Conservation (phyloP, 306 rosid genomes). For the Sphenostylis stenocarpa region DNA sequence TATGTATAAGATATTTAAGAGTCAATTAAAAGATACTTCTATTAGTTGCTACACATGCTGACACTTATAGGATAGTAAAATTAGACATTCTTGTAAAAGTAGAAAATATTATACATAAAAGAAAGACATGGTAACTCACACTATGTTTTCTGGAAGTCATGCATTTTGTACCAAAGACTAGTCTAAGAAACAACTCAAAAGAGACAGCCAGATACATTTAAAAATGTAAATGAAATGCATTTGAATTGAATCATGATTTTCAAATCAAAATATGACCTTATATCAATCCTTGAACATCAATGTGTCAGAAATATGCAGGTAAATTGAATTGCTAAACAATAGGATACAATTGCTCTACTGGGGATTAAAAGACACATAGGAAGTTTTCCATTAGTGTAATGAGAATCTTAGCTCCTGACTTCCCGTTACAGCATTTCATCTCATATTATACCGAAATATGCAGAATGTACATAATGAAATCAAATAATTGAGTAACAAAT, state of each 20-base stretch:
- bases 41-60: background rate
- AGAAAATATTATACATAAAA: background rate
- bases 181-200: background rate
- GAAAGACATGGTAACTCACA: too few relatives aligned
- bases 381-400: background rate
- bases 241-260: background rate
- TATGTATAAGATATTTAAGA: background rate
- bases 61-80: background rate
- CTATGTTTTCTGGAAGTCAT: background rate
- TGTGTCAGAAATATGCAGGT: background rate
- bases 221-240: background rate
- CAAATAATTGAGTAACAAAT: slow-evolving; percentile 6
- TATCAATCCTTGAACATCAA: background rate
- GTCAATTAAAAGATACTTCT: background rate
- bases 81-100: background rate
- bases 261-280: background rate
- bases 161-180: background rate
- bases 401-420: slow-evolving; percentile 1
- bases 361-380: background rate
- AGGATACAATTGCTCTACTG: background rate
- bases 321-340: background rate
- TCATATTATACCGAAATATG: slow-evolving; percentile 3
- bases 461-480: background rate
- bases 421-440: background rate
- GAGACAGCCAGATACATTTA: background rate